Evolutionary conservation across 2,329 filamentous ascomycete genomes (phyloP).

Genomic region (Cladosporium sp.): DNA sequence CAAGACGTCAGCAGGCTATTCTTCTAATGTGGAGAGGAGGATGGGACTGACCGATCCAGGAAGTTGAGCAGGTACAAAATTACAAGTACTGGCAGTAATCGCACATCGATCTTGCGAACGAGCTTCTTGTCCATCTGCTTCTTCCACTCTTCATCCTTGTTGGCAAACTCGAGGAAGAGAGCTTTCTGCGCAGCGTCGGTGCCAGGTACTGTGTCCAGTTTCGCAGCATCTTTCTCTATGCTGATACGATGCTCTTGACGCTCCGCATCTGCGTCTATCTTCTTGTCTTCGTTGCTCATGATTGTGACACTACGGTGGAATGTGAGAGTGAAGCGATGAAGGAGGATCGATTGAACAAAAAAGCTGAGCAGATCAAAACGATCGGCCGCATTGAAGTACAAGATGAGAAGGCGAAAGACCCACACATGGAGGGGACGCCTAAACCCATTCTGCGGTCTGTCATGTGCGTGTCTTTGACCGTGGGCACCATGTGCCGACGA

Average conservation of each 20-base stretch:
- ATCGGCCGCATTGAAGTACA: constrained; percentile 5
- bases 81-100: constrained; percentile 65
- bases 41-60: constrained; percentile 43
- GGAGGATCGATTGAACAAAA: not conserved
- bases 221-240: constrained; percentile 6
- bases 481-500: not conserved
- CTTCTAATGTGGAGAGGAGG: constrained; percentile 13
- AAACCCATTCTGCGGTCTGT: not conserved
- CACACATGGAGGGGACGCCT: not conserved
- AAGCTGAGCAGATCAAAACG: not conserved
- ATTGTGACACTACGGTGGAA: not conserved
- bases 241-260: constrained; percentile 11
- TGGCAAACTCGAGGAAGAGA: constrained; percentile 5
- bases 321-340: not conserved
- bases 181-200: constrained; percentile 2
- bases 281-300: constrained; percentile 7
- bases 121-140: constrained; percentile 48
- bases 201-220: not conserved
- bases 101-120: constrained; percentile 66
- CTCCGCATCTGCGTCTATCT: not conserved
- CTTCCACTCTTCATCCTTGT: constrained; percentile 8
- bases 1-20: constrained; percentile 19
- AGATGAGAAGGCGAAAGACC: not conserved
- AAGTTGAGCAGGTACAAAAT: constrained; percentile 77
- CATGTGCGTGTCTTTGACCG: constrained; percentile 5